Percentiles rank a stretch among this genome's conserved stretches.
Conservation (phyloP, 495 filamentous ascomycete species). For the Penicillium steckii region DNA sequence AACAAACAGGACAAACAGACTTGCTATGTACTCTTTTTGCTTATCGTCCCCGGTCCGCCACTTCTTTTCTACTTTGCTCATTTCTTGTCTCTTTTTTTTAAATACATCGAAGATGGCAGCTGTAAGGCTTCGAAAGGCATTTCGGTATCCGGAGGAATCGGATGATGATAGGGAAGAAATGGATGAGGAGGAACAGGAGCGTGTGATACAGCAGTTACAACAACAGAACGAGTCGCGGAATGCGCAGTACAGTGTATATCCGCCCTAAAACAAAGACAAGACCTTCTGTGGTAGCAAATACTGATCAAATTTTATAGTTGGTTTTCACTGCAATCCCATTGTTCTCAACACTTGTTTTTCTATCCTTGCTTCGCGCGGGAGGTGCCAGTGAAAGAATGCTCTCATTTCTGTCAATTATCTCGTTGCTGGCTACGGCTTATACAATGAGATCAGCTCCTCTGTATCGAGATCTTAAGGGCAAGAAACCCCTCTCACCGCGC, state of each 20-base stretch:
- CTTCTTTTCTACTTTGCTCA: too few species aligned
- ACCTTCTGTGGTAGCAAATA: neutral
- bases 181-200: slow-evolving; percentile 76
- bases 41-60: too few species aligned
- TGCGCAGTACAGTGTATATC: slow-evolving; percentile 53
- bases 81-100: neutral
- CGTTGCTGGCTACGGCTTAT: slow-evolving; percentile 58
- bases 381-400: slow-evolving; percentile 33
- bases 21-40: too few species aligned
- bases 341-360: slow-evolving; percentile 49
- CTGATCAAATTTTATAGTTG: slow-evolving; percentile 28
- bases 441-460: slow-evolving; percentile 37
- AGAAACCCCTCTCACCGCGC: slow-evolving; percentile 21
- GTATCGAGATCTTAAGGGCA: slow-evolving; percentile 33
- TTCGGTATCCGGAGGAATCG: slow-evolving; percentile 59
- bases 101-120: slow-evolving; percentile 36
- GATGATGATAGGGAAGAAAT: slow-evolving; percentile 51
- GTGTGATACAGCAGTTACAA: slow-evolving; percentile 58
- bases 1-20: slow-evolving; percentile 37
- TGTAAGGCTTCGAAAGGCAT: slow-evolving; percentile 58
- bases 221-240: slow-evolving; percentile 58
- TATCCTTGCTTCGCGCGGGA: slow-evolving; percentile 42
- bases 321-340: slow-evolving; percentile 59
- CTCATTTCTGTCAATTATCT: slow-evolving; percentile 56
- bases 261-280: neutral